These are phyloP conservation scores for Postia placenta DNA, from an alignment of 768 basidiomycete genomes.

Conservation along the genomic window DNA sequence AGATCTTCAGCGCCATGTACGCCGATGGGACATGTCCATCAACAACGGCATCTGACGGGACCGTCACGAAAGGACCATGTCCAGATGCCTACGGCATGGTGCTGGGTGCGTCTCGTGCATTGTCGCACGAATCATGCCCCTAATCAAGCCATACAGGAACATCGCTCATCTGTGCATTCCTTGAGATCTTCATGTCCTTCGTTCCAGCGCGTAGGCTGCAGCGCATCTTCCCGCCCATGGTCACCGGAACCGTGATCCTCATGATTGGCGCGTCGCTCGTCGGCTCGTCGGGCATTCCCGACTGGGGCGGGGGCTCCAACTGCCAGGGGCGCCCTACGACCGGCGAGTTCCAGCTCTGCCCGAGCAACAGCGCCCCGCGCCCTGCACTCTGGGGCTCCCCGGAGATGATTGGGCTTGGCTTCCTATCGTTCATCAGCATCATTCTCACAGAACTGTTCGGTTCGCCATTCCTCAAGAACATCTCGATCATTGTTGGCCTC, in stretches of 20 bases:
- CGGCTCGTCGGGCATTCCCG: constrained; percentile 64
- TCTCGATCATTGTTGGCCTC: constrained; percentile 70
- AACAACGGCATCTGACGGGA: constrained; percentile 50
- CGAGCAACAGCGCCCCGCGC: constrained; percentile 60
- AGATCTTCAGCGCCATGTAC: constrained; percentile 79
- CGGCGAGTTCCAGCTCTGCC: constrained; percentile 69
- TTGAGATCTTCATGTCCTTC: constrained; percentile 77
- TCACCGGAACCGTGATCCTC: constrained; percentile 77
- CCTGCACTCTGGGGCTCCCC: constrained; percentile 79
- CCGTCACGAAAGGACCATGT: constrained; percentile 51
- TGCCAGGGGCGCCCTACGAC: constrained; percentile 55
- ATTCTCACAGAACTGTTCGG: constrained; percentile 79
- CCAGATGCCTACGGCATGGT: constrained; percentile 80
- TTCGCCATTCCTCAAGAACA: constrained; percentile 79
- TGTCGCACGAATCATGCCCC: not conserved
- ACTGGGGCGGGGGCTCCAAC: constrained; percentile 81
- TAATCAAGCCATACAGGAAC: constrained; percentile 41
- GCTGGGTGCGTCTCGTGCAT: constrained; percentile 40
- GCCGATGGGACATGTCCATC: constrained; percentile 71
- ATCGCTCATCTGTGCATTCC: constrained; percentile 69
- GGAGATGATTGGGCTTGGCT: constrained; percentile 82
- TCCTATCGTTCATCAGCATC: constrained; percentile 73
- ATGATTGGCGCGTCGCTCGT: constrained; percentile 77
- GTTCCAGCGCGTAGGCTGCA: constrained; percentile 58
- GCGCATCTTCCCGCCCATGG: constrained; percentile 71